Conservation (phyloP, 2,329 filamentous ascomycete species). For the Neonectria coccinea region DNA sequence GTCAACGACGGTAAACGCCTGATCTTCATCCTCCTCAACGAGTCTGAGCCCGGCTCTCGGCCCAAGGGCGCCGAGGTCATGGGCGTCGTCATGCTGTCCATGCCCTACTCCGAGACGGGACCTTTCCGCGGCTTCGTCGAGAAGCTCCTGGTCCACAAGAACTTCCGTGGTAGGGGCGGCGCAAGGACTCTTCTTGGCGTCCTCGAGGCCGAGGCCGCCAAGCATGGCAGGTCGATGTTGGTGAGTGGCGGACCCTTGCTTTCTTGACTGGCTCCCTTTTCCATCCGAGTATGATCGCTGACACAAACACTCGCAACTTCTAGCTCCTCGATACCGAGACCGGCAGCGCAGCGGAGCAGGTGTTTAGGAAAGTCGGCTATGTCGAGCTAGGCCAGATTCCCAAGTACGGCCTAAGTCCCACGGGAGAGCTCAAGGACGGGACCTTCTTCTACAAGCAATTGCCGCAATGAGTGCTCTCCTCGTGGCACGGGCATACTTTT, state of each 20-base stretch:
- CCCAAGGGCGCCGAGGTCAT: conserved; percentile 61
- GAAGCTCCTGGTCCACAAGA: conserved; percentile 67
- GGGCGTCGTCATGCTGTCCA: conserved; percentile 67
- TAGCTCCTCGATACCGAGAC: conserved; percentile 66
- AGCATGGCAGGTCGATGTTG: conserved; percentile 62
- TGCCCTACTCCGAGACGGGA: conserved; percentile 66
- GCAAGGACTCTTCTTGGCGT: conserved; percentile 63
- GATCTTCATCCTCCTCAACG: conserved; percentile 65
- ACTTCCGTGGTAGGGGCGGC: conserved; percentile 62
- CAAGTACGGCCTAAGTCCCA: conserved; percentile 62
- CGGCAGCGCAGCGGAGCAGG: conserved; percentile 62
- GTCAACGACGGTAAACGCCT: conserved; percentile 58
- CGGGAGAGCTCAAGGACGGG: conserved; percentile 61
- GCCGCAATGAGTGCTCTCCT: conserved; percentile 23
- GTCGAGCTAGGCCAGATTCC: conserved; percentile 66
- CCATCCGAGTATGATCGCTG: background rate
- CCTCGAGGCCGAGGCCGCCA: conserved; percentile 66
- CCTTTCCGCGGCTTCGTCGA: conserved; percentile 67
- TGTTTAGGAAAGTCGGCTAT: conserved; percentile 70
- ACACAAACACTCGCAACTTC: background rate
- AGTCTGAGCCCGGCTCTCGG: conserved; percentile 48
- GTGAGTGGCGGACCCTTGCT: conserved; percentile 53
- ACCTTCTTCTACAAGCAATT: conserved; percentile 72
- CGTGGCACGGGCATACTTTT: background rate
- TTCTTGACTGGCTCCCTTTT: background rate